Percentiles rank a stretch among this genome's conserved stretches.
These are phyloP conservation scores for Plectosphaerella cucumerina DNA, from an alignment of 2,329 filamentous ascomycete genomes.

Conservation along the genomic window DNA sequence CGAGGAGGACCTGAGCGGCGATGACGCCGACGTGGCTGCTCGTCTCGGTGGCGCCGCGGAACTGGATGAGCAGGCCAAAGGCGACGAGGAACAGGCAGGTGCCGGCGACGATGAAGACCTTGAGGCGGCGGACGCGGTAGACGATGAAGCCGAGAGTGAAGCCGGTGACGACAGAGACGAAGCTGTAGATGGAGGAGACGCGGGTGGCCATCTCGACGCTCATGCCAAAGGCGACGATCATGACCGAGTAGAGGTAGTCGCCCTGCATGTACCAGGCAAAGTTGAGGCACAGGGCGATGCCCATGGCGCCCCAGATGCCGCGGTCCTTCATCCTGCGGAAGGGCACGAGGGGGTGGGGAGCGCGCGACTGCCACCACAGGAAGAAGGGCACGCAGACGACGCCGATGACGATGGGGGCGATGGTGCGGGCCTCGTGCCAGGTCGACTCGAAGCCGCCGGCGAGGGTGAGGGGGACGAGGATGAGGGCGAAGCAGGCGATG, in stretches of 20 bases:
- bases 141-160: constrained; percentile 53
- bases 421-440: constrained; percentile 33
- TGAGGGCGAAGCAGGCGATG: constrained; percentile 40
- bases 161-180: constrained; percentile 53
- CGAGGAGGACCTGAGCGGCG: constrained; percentile 58
- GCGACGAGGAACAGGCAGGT: constrained; percentile 60
- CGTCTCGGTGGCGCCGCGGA: constrained; percentile 45
- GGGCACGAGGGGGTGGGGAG: constrained; percentile 52
- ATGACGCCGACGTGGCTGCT: constrained; percentile 52
- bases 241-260: constrained; percentile 60
- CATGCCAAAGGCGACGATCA: constrained; percentile 58
- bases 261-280: constrained; percentile 60
- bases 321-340: constrained; percentile 60
- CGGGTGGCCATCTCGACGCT: constrained; percentile 52
- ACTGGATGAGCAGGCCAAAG: constrained; percentile 61
- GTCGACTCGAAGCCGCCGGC: constrained; percentile 35
- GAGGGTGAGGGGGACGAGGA: constrained; percentile 40
- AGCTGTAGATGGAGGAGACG: constrained; percentile 55
- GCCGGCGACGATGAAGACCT: constrained; percentile 58
- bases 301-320: constrained; percentile 58
- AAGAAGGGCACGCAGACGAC: constrained; percentile 46
- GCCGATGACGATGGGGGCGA: constrained; percentile 40
- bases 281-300: constrained; percentile 53
- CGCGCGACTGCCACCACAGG: constrained; percentile 41
- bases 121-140: constrained; percentile 53